Evolutionary conservation across 2,329 filamentous ascomycete genomes (phyloP).

Genomic region (Trichoderma sp.): DNA sequence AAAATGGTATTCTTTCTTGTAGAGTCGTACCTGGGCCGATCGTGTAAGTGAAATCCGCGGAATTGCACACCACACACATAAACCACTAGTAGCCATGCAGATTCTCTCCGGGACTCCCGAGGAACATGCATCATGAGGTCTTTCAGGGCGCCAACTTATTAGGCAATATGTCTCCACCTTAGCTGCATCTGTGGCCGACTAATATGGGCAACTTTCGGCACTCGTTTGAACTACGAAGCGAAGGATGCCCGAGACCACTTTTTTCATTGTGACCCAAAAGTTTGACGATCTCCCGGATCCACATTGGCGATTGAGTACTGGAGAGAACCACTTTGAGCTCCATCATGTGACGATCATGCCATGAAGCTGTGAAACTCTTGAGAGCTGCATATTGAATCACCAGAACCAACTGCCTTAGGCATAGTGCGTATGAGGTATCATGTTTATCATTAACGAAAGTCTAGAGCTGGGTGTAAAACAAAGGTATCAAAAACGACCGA

Average conservation of each 20-base stretch:
- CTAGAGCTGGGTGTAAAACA: background rate
- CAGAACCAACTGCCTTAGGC: background rate
- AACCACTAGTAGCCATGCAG: background rate
- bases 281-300: conserved; percentile 1
- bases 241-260: background rate
- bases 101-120: background rate
- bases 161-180: background rate
- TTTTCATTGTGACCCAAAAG: background rate
- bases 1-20: background rate
- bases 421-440: conserved; percentile 1
- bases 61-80: background rate
- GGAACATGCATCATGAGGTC: background rate
- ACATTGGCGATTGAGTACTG: background rate
- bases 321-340: background rate
- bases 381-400: background rate
- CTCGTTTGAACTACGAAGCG: background rate
- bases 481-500: conserved; percentile 12
- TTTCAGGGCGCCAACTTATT: background rate
- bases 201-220: background rate
- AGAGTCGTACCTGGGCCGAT: background rate
- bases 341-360: background rate
- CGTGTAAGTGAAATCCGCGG: background rate
- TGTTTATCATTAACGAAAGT: conserved; percentile 15
- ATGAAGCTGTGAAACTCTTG: background rate
- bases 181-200: background rate